Evolutionary conservation across 2,329 filamentous ascomycete species (phyloP).

Genomic region (Torrubiella hemipterigena): DNA sequence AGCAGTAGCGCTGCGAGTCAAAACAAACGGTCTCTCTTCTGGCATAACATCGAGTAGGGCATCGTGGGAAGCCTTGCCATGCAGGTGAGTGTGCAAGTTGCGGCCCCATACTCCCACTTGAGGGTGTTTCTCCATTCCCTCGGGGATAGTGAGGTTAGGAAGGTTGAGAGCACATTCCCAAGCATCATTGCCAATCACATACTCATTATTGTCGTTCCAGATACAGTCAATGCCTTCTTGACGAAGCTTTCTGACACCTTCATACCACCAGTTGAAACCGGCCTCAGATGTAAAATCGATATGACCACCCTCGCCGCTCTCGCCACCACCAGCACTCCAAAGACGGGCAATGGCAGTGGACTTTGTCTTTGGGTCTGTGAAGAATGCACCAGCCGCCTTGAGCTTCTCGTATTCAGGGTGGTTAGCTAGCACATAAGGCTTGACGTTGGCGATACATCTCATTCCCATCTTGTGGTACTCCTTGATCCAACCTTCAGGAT

Average conservation of each 20-base stretch:
- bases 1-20: slow-evolving; percentile 59
- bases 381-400: slow-evolving; percentile 46
- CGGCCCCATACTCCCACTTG: slow-evolving; percentile 59
- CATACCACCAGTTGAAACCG: slow-evolving; percentile 61
- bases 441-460: slow-evolving; percentile 58
- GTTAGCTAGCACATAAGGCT: slow-evolving; percentile 56
- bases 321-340: slow-evolving; percentile 62
- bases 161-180: slow-evolving; percentile 49
- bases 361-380: slow-evolving; percentile 44
- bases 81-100: slow-evolving; percentile 56
- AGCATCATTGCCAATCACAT: slow-evolving; percentile 51
- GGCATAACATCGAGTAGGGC: slow-evolving; percentile 48
- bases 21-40: slow-evolving; percentile 49
- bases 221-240: slow-evolving; percentile 57
- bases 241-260: slow-evolving; percentile 51
- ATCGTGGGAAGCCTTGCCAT: slow-evolving; percentile 59
- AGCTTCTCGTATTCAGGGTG: slow-evolving; percentile 57
- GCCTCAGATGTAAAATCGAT: slow-evolving; percentile 60
- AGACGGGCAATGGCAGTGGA: slow-evolving; percentile 46
- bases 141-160: slow-evolving; percentile 21
- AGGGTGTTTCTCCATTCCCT: slow-evolving; percentile 24
- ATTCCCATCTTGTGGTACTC: slow-evolving; percentile 54
- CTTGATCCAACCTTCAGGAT: slow-evolving; percentile 51
- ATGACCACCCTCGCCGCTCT: slow-evolving; percentile 58
- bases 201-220: slow-evolving; percentile 75